These are phyloP conservation scores for Schizophyllum commune DNA, from an alignment of 1,284 basidiomycete species.

Conservation along the genomic window DNA sequence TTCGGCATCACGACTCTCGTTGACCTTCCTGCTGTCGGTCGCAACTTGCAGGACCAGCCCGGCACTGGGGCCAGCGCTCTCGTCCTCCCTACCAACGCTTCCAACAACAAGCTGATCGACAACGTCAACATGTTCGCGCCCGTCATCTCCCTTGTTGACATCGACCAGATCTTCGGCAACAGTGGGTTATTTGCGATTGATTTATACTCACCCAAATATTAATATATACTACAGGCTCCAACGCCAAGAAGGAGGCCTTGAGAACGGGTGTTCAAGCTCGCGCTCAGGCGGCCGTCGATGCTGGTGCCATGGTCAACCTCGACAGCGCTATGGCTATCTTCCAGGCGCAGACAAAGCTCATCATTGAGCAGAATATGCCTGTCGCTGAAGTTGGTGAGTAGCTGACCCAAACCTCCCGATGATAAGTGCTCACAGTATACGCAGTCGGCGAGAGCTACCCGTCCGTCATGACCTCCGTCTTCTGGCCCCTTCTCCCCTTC, in stretches of 20 bases:
- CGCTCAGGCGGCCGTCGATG: neutral
- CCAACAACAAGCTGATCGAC: conserved; percentile 10
- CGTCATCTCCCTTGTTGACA: conserved; percentile 18
- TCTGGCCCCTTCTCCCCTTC: conserved; percentile 14
- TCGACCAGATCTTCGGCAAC: conserved; percentile 17
- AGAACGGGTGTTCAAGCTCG: neutral
- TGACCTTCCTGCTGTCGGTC: conserved; percentile 20
- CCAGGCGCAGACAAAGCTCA: neutral
- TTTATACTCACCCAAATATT: neutral
- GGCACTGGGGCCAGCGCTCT: conserved; percentile 16
- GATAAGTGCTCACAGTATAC: neutral
- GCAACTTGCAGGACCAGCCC: conserved; percentile 16
- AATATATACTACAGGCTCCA: neutral
- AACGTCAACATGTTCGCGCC: conserved; percentile 17
- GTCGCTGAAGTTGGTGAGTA: neutral
- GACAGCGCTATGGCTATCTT: neutral
- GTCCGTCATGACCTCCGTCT: conserved; percentile 13
- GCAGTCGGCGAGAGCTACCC: conserved; percentile 15
- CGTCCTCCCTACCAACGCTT: conserved; percentile 7
- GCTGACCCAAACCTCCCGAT: neutral
- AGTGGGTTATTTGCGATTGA: neutral
- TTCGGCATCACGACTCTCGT: conserved; percentile 15
- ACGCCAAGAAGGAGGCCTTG: neutral
- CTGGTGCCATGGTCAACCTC: neutral
- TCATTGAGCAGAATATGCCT: neutral